These are phyloP conservation scores for Rutstroemia sydowiana DNA, from an alignment of 2,329 filamentous ascomycete genomes.

Conservation along the genomic window DNA sequence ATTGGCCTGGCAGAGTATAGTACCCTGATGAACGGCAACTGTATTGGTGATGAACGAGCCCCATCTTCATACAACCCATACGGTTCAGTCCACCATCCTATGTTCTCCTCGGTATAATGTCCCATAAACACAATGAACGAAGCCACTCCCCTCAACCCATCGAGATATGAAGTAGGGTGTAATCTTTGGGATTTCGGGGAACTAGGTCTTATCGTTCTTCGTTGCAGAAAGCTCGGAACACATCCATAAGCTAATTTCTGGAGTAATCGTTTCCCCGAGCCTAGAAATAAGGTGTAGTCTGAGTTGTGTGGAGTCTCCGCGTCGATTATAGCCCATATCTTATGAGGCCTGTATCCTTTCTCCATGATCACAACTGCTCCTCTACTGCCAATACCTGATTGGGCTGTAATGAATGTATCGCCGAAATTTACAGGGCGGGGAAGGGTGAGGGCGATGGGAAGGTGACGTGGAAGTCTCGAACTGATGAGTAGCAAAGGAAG, in stretches of 20 bases:
- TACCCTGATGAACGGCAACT: constrained; percentile 39
- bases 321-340: constrained; percentile 3
- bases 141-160: constrained; percentile 43
- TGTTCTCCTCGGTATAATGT: constrained; percentile 37
- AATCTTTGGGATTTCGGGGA: constrained; percentile 20
- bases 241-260: constrained; percentile 24
- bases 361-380: background rate
- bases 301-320: constrained; percentile 7
- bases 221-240: constrained; percentile 30
- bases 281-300: constrained; percentile 17
- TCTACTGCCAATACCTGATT: constrained; percentile 4
- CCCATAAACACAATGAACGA: constrained; percentile 42
- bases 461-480: too few relatives aligned
- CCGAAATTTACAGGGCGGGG: too few relatives aligned
- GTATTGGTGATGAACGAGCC: constrained; percentile 34
- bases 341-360: background rate
- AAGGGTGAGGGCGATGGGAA: too few relatives aligned
- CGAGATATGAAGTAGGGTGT: constrained; percentile 37
- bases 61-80: constrained; percentile 28
- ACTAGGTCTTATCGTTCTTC: constrained; percentile 23
- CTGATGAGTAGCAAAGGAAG: too few relatives aligned
- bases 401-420: background rate
- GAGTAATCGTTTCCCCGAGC: constrained; percentile 19
- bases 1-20: constrained; percentile 40
- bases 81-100: constrained; percentile 32